A percentile compares a stretch with the other conserved stretches of the same genome.
These are phyloP conservation scores for Vanrija humicola DNA, from an alignment of 1,284 basidiomycete genomes.

Conservation along the genomic window DNA sequence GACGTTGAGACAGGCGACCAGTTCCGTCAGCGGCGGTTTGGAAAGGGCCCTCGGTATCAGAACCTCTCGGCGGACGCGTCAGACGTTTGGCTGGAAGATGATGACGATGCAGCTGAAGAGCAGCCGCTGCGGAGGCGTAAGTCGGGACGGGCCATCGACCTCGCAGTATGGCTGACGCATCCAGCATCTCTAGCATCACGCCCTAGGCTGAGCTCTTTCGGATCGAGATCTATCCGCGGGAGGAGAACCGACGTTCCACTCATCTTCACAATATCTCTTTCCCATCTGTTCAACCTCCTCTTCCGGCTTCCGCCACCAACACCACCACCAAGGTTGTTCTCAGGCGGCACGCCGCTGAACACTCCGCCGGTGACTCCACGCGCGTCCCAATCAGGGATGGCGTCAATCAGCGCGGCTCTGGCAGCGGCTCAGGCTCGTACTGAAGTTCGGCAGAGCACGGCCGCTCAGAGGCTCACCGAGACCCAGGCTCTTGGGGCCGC, in stretches of 20 bases:
- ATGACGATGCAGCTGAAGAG: slow-evolving; percentile 9
- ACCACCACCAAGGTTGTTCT: slow-evolving; percentile 21
- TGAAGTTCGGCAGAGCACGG: not conserved
- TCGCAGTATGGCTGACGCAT: not conserved
- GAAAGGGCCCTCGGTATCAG: slow-evolving; percentile 21
- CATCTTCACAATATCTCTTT: slow-evolving; percentile 31
- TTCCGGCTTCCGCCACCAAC: slow-evolving; percentile 28
- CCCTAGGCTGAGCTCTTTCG: not conserved
- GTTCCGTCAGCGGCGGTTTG: slow-evolving; percentile 11
- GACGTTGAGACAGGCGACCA: slow-evolving; percentile 19
- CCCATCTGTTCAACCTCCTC: slow-evolving; percentile 29
- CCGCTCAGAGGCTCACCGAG: not conserved
- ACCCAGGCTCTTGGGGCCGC: not conserved
- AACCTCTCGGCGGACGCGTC: slow-evolving; percentile 13
- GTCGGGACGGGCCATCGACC: not conserved
- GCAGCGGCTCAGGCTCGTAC: slow-evolving; percentile 2
- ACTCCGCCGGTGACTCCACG: slow-evolving; percentile 19
- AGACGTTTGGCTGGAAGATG: slow-evolving; percentile 32
- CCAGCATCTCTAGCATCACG: not conserved
- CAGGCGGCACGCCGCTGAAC: slow-evolving; percentile 30
- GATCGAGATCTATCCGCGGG: slow-evolving; percentile 1
- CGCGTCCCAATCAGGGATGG: not conserved
- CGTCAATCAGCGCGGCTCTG: not conserved
- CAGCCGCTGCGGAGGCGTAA: not conserved
- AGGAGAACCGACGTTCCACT: slow-evolving; percentile 28